A percentile compares a stretch with the other conserved stretches of the same genome.
phyloP scores from a whole-genome alignment of 345 rosid genomes.

The Reutealis trisperma region DNA sequence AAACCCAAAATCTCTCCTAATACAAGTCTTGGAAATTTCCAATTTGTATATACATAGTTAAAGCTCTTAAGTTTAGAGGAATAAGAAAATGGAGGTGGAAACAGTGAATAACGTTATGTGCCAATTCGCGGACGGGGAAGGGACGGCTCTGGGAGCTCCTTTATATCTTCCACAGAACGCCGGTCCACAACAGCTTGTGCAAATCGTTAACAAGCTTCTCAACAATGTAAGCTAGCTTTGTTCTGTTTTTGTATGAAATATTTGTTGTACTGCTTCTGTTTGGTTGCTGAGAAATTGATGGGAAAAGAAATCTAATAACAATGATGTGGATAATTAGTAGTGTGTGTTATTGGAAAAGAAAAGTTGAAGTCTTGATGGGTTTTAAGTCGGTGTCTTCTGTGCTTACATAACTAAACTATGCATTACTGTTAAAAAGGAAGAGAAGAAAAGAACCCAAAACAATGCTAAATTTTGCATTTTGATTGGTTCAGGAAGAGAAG shows the following conservation, averaged over 20 bases:
- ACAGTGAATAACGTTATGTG: conserved; percentile 57
- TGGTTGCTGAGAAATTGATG: not conserved
- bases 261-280: not conserved
- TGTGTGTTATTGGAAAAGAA: not conserved
- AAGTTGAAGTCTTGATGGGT: not conserved
- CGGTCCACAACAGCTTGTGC: conserved; percentile 80
- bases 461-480: conserved; percentile 13
- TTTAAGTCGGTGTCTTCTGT: not conserved
- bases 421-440: not conserved
- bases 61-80: not conserved
- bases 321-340: not conserved
- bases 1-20: not conserved
- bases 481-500: conserved; percentile 70
- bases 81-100: conserved; percentile 27
- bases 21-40: not conserved
- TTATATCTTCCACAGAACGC: conserved; percentile 81
- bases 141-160: conserved; percentile 61
- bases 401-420: conserved; percentile 4
- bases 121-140: conserved; percentile 81
- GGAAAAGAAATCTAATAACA: not conserved
- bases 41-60: not conserved
- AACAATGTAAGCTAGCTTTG: conserved; percentile 44
- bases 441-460: not conserved
- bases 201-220: conserved; percentile 83
- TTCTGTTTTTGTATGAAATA: not conserved